Conservation (phyloP, 352 stramenopile genomes). For the Pythium aristosporum region DNA sequence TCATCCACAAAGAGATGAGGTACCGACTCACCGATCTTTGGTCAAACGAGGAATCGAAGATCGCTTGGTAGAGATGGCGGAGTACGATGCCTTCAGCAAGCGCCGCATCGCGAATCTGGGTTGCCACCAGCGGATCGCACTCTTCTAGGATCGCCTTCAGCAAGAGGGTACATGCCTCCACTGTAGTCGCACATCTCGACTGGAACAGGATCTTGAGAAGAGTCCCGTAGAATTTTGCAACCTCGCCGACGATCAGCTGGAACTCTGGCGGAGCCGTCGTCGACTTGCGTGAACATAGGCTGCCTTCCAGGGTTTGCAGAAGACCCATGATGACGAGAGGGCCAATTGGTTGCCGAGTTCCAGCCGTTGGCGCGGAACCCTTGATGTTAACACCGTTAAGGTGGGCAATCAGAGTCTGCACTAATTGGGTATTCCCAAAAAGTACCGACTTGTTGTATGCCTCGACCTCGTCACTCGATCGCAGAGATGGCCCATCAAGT, state of each 20-base stretch:
- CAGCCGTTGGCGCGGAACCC: conserved; percentile 21
- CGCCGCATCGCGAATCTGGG: conserved; percentile 88
- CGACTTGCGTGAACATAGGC: conserved; percentile 85
- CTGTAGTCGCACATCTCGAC: conserved; percentile 84
- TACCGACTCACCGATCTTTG: conserved; percentile 93
- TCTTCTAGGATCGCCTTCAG: conserved; percentile 91
- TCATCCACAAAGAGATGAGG: conserved; percentile 95
- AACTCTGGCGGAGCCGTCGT: conserved; percentile 83
- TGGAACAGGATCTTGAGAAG: conserved; percentile 89
- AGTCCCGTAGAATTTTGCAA: conserved; percentile 78
- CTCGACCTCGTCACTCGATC: conserved; percentile 69
- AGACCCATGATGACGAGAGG: conserved; percentile 91
- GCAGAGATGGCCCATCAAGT: conserved; percentile 48
- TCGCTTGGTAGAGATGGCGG: conserved; percentile 90
- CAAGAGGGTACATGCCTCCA: conserved; percentile 89
- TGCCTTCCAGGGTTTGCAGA: conserved; percentile 89
- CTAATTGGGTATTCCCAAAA: conserved; percentile 70
- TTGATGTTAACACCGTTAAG: conserved; percentile 62
- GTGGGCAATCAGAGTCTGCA: conserved; percentile 59
- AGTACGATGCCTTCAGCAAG: conserved; percentile 93
- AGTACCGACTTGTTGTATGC: conserved; percentile 72
- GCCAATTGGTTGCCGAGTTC: conserved; percentile 30
- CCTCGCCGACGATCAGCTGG: conserved; percentile 50
- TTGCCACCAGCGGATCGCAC: conserved; percentile 75
- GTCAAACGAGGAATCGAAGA: conserved; percentile 93